A percentile compares a stretch with the other conserved stretches of the same genome.
phyloP scores from a whole-genome alignment of 1,139 yeast species.

The Scheffersomyces quercinus region DNA sequence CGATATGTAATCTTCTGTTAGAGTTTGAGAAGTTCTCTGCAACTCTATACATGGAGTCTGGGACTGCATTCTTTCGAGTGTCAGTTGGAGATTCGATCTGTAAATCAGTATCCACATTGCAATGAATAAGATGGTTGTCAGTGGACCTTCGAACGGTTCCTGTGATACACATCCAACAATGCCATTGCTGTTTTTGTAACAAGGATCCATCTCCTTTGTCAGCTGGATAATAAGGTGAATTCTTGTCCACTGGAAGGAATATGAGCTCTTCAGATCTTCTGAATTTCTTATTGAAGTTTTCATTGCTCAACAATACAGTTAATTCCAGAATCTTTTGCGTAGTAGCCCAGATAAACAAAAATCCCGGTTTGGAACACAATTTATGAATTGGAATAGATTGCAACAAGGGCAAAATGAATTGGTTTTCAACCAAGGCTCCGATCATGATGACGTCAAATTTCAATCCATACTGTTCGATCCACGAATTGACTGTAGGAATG shows the following conservation, averaged over 20 bases:
- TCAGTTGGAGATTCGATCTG: conserved; percentile 49
- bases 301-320: conserved; percentile 55
- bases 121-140: conserved; percentile 82
- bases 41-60: conserved; percentile 73
- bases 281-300: conserved; percentile 61
- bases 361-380: conserved; percentile 82
- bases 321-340: conserved; percentile 68
- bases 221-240: conserved; percentile 61
- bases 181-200: conserved; percentile 69
- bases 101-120: conserved; percentile 89
- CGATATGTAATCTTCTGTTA: conserved; percentile 77
- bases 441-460: conserved; percentile 90
- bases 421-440: conserved; percentile 79
- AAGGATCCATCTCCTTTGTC: conserved; percentile 25
- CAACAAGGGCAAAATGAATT: conserved; percentile 60
- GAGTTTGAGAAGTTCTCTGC: conserved; percentile 91
- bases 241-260: conserved; percentile 60
- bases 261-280: conserved; percentile 86
- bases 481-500: conserved; percentile 53
- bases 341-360: conserved; percentile 84
- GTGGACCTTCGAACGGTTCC: conserved; percentile 88
- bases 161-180: conserved; percentile 96
- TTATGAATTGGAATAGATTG: conserved; percentile 67
- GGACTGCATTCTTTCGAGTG: conserved; percentile 47
- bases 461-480: conserved; percentile 59